Evolutionary conservation across 2,329 filamentous ascomycete species (phyloP), one percentile per base, ranked within the genome.

Genomic region (Penicillium sp.): DNA sequence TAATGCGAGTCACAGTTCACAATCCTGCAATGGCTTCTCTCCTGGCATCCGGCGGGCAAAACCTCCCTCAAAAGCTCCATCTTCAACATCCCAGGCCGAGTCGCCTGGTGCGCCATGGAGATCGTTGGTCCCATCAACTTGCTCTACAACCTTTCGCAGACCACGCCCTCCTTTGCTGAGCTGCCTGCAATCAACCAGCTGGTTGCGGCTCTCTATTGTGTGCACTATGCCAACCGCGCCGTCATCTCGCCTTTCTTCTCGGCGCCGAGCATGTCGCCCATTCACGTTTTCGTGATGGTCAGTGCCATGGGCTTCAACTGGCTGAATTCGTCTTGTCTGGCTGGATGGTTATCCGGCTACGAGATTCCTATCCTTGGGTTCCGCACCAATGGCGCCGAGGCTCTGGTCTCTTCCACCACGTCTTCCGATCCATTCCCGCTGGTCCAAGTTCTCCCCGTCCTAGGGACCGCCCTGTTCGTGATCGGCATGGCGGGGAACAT

Each of bases 191-290:
- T 71, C 41, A 77, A 76, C 48, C 74, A 78, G 57, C 58, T 79
- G 22, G 59, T 76, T 28, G 73, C 67, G 0, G 60, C 69, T 3
- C 69, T 80, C 0, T 79, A 90, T 82, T 82, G 90, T 37, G 86
- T 94, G 57, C 95, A 99, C 79, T 99, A 99, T 82, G 67, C 87
- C 72, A 96, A 99, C 82, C 91, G 95, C 63, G 93, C 95, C 10
- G 76, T 98, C 58, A 78, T 96, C 62, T 90, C 88, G 57, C 94
- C 95, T 2, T 79, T 96, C 59, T 82, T 94, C 64, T 79, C 86
- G 41, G 91, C 94, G 63, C 94, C 94, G 0, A 92, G 88, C 80
- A 97, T 99, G 90, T 92, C 92, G 4, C 94, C 94, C 8, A 90
- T 96, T 66, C 90, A 96, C 75, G 72, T 85, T 2, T 56, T 86